Evolutionary conservation across 139 green algal species (phyloP), one percentile per base, ranked within the genome.

Genomic region (Picocystis salinarum): DNA sequence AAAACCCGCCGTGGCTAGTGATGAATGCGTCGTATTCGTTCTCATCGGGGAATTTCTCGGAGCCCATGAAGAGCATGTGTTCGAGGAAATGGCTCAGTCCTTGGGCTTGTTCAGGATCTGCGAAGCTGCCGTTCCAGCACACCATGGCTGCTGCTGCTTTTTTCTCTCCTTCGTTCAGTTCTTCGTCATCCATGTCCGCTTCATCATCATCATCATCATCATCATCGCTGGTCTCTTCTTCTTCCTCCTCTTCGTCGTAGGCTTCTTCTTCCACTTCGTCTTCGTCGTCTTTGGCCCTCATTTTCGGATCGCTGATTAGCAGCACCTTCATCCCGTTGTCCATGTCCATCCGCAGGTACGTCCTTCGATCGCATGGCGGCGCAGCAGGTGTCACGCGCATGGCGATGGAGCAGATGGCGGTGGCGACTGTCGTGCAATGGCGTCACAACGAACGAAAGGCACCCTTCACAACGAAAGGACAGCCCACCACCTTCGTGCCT

Each of bases 1-100:
- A 76, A 0, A 53, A 48, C 25, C 88, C 88, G 4, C 74, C 77
- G 42, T 96, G 60, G 2, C 67, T 54, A 3, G 59, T 71, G 2
- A 99, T 61, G 58, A 68, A 99, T 2, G 75, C 56, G 36, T 94
- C 85, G 51, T 94, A 99, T 9, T 92, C 84, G 34, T 96, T 94
- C 46, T 99, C 88, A 36, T 85, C 66, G 1, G 88, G 83, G 62
- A 72, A 95, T 45, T 79, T 74, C 17, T 66, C 59, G 46, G 70
- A 89, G 46, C 89, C 88, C 87, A 99, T 99, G 73, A 99, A 96
- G 29, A 99, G 73, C 89, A 99, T 99, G 67, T 99, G 89, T 64
- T 99, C 89, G 51, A 96, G 53, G 53, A 90, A 92, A 62, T 93
- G 85, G 25, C 48, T 73, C 31, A 93, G 53, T 0, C 83, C 82